Conservation (phyloP, 352 stramenopile genomes). For the Globisporangium mamillatum region DNA sequence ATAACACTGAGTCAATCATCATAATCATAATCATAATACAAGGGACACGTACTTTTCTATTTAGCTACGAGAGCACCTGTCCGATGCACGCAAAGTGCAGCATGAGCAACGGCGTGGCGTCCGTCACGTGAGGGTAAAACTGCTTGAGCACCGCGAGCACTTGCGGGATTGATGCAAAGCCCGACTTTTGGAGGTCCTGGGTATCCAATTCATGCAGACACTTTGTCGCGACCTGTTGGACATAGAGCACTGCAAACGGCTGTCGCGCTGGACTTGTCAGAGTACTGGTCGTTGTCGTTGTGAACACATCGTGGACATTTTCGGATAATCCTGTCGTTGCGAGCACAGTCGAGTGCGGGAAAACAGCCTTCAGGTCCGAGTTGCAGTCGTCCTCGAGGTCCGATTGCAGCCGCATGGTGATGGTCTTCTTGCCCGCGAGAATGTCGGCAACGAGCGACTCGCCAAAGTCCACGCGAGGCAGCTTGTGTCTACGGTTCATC, state of each 20-base stretch:
- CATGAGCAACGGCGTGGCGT: constrained; percentile 40
- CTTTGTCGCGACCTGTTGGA: constrained; percentile 34
- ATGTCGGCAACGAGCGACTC: constrained; percentile 44
- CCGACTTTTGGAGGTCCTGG: constrained; percentile 38
- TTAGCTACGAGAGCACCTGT: neutral
- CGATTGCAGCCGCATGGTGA: constrained; percentile 67
- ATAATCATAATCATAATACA: neutral
- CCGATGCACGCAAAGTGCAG: constrained; percentile 49
- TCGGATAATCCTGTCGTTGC: constrained; percentile 23
- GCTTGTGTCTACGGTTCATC: neutral
- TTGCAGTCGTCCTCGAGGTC: constrained; percentile 45
- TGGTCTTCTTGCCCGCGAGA: constrained; percentile 37
- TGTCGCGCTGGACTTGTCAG: constrained; percentile 3
- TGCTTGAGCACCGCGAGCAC: constrained; percentile 44
- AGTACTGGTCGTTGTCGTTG: constrained; percentile 23
- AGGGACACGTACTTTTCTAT: neutral
- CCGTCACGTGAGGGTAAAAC: constrained; percentile 56
- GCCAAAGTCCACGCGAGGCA: constrained; percentile 62
- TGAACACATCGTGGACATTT: neutral
- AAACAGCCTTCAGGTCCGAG: constrained; percentile 49
- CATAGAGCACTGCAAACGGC: constrained; percentile 47
- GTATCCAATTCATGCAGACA: constrained; percentile 29
- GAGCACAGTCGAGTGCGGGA: constrained; percentile 28
- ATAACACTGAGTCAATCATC: neutral
- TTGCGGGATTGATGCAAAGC: constrained; percentile 34